A percentile compares a stretch with the other conserved stretches of the same genome.
These are phyloP conservation scores for Litsea cubeba DNA, from an alignment of 164 flowering plant genomes.

Conservation along the genomic window DNA sequence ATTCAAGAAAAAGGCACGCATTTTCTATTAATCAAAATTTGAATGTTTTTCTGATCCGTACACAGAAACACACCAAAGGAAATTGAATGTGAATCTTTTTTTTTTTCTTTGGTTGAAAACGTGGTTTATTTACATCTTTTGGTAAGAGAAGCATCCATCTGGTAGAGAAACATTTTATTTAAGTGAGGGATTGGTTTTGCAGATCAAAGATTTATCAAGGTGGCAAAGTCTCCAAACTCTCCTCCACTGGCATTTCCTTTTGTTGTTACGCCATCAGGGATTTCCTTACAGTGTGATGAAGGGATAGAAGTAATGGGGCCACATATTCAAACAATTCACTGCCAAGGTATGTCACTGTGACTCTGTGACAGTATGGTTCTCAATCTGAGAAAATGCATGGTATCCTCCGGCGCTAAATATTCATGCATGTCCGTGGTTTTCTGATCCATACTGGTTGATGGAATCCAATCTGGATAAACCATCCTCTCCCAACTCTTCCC, in stretches of 20 bases:
- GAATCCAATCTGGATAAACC: not conserved
- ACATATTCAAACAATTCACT: conserved; percentile 52
- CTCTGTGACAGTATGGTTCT: not conserved
- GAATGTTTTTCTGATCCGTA: not conserved
- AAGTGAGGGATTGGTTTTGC: conserved; percentile 15
- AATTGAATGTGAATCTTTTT: not conserved
- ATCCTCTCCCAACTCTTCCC: not conserved
- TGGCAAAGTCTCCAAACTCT: conserved; percentile 84
- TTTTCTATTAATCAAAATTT: too few relatives aligned
- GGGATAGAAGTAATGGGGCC: conserved; percentile 61
- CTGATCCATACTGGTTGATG: not conserved
- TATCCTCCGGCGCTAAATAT: too few relatives aligned
- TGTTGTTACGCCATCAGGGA: conserved; percentile 54
- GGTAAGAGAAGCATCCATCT: not conserved
- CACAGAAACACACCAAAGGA: not conserved
- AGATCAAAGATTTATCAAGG: conserved; percentile 72
- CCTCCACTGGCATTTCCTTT: conserved; percentile 70
- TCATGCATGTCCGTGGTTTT: not conserved
- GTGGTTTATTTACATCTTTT: not conserved
- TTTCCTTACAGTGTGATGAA: conserved; percentile 46
- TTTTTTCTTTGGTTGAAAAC: not conserved
- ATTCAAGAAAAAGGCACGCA: too few relatives aligned
- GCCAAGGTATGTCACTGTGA: conserved; percentile 44
- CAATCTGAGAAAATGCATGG: not conserved
- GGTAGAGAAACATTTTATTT: not conserved